Percentiles rank a stretch among this genome's conserved stretches.
Conservation (phyloP, 352 stramenopile genomes). For the Pythium phragmiticola region DNA sequence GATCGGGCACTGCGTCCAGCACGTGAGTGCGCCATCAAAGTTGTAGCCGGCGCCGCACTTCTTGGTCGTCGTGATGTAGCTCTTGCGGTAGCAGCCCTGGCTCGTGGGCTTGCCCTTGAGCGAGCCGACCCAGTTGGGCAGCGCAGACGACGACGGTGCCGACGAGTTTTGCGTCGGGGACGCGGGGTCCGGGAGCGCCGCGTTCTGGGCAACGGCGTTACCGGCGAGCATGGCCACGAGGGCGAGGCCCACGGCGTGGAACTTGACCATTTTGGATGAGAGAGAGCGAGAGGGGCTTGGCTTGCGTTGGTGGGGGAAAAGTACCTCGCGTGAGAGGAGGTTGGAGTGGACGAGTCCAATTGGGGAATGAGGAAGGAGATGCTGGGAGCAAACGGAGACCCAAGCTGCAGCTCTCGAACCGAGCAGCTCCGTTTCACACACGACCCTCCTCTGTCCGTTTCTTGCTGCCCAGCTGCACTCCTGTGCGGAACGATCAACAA, state of each 20-base stretch:
- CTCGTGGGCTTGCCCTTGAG: constrained; percentile 30
- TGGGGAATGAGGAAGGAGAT: background rate
- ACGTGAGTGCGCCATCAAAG: constrained; percentile 45
- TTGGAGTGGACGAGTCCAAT: constrained; percentile 5
- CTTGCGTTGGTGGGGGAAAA: background rate
- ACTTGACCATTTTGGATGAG: constrained; percentile 11
- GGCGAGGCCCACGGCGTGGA: constrained; percentile 3
- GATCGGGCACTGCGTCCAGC: constrained; percentile 70
- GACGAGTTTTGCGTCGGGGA: constrained; percentile 37
- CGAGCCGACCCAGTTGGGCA: constrained; percentile 39
- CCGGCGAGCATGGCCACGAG: constrained; percentile 11
- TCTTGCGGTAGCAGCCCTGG: constrained; percentile 54
- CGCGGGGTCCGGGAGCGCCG: background rate
- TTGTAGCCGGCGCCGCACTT: constrained; percentile 45
- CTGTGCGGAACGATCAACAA: too few relatives aligned
- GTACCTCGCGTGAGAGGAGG: constrained; percentile 4
- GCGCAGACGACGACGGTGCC: constrained; percentile 24
- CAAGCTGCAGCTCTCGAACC: background rate
- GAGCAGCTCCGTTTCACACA: background rate
- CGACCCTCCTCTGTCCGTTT: background rate
- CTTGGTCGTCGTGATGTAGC: constrained; percentile 29
- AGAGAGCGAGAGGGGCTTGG: background rate
- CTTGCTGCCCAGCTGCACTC: background rate
- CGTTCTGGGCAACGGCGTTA: constrained; percentile 14
- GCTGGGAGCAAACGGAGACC: background rate